Evolutionary conservation across 164 flowering plant species (phyloP).

Genomic region (Dillenia suffruticosa): DNA sequence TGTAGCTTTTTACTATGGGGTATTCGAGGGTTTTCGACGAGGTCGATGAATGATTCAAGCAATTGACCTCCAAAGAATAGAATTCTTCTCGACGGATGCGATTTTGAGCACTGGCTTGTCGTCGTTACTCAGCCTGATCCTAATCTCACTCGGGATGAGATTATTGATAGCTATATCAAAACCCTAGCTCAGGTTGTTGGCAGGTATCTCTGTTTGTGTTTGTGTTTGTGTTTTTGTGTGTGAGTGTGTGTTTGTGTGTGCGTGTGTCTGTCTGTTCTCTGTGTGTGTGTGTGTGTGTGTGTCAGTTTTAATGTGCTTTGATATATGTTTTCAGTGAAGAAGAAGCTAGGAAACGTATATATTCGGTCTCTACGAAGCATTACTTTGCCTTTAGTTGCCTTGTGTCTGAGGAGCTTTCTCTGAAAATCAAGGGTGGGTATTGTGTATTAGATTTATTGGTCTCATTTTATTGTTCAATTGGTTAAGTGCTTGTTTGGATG

Average conservation of each 20-base stretch:
- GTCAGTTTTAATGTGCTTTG: not conserved
- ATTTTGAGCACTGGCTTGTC: slow-evolving; percentile 24
- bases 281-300: not conserved
- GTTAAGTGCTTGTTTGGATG: not conserved
- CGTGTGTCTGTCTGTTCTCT: too few species aligned
- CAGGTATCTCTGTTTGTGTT: slow-evolving; percentile 13
- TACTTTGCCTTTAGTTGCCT: slow-evolving; percentile 36
- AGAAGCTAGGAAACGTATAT: slow-evolving; percentile 32
- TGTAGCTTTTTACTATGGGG: not conserved
- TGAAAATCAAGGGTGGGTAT: slow-evolving; percentile 27
- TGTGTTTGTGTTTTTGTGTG: not conserved
- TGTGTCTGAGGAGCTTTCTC: slow-evolving; percentile 34
- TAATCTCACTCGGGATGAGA: slow-evolving; percentile 12
- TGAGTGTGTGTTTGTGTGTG: too few species aligned
- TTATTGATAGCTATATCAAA: slow-evolving; percentile 26
- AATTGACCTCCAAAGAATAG: slow-evolving; percentile 15
- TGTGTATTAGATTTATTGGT: not conserved
- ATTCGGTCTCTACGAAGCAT: slow-evolving; percentile 37
- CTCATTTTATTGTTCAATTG: not conserved
- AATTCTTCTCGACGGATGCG: slow-evolving; percentile 19
- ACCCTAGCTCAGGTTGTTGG: slow-evolving; percentile 28
- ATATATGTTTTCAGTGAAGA: slow-evolving; percentile 27
- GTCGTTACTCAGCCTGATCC: slow-evolving; percentile 14
- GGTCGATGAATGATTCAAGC: slow-evolving; percentile 8
- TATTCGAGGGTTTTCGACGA: slow-evolving; percentile 3